Percentiles rank a stretch among this genome's conserved stretches.
phyloP scores from a whole-genome alignment of 306 rosid species.

The Geum urbanum region DNA sequence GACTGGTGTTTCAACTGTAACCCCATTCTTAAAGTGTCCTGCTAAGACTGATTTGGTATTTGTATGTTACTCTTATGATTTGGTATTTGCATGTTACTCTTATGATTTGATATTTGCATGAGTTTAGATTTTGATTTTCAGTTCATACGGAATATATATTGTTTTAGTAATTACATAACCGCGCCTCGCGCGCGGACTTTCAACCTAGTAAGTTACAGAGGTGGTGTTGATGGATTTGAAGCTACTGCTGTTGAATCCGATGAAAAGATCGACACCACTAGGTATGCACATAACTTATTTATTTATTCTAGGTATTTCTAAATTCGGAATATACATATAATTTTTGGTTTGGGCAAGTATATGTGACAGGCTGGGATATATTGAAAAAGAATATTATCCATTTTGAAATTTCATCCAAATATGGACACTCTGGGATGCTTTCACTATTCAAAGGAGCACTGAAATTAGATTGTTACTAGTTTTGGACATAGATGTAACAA shows the following conservation, averaged over 20 bases:
- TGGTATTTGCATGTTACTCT: no score
- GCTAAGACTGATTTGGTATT: no score
- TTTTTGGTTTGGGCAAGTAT: neutral
- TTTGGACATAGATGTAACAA: neutral
- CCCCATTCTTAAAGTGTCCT: no score
- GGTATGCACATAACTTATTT: slow-evolving; percentile 41
- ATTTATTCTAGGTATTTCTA: neutral
- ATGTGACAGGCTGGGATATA: neutral
- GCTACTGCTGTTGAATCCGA: slow-evolving; percentile 96
- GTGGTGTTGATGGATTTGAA: slow-evolving; percentile 84
- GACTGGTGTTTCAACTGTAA: no score
- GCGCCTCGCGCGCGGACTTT: no score
- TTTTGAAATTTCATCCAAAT: slow-evolving; percentile 19
- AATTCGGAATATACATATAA: neutral
- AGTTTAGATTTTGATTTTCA: no score
- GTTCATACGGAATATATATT: no score
- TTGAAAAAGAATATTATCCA: neutral
- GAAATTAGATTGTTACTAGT: slow-evolving; percentile 8
- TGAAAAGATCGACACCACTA: slow-evolving; percentile 74
- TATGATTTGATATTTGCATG: no score
- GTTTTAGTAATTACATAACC: no score
- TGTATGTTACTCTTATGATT: no score
- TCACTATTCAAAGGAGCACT: slow-evolving; percentile 7
- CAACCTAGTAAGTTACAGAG: slow-evolving; percentile 83
- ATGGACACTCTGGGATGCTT: slow-evolving; percentile 13